Evolutionary conservation across 2,329 filamentous ascomycete genomes (phyloP).

Genomic region (Hirsutella rhossiliensis): DNA sequence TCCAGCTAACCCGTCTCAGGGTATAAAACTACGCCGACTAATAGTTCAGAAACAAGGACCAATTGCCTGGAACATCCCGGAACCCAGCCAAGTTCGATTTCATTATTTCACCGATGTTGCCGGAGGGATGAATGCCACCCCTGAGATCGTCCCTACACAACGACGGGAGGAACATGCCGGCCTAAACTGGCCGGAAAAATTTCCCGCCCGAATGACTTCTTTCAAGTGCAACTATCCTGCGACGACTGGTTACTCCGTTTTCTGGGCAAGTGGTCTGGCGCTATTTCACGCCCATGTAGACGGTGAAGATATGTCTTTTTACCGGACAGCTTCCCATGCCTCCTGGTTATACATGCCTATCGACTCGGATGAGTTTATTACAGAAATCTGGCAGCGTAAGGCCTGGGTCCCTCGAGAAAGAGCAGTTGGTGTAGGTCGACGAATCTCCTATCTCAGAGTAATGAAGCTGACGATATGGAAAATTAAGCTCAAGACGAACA

Average conservation of each 20-base stretch:
- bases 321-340: background rate
- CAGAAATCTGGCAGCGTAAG: conserved; percentile 2
- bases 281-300: conserved; percentile 1
- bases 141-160: no score
- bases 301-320: conserved; percentile 1
- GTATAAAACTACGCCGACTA: conserved; percentile 1
- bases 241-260: background rate
- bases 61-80: background rate
- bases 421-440: conserved; percentile 1
- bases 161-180: background rate
- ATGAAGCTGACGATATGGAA: background rate
- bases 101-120: background rate
- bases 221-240: background rate
- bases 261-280: background rate
- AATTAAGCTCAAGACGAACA: conserved; percentile 3
- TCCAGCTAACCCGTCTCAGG: background rate
- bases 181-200: background rate
- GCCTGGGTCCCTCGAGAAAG: background rate
- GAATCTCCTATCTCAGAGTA: background rate
- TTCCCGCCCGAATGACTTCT: background rate
- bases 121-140: background rate
- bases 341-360: conserved; percentile 1
- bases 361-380: background rate
- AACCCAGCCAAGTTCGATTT: conserved; percentile 1
- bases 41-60: background rate